Percentiles rank a stretch among this genome's conserved stretches.
Evolutionary conservation across 208 protist genomes (phyloP).

Genomic region (Angomonas deanei): DNA sequence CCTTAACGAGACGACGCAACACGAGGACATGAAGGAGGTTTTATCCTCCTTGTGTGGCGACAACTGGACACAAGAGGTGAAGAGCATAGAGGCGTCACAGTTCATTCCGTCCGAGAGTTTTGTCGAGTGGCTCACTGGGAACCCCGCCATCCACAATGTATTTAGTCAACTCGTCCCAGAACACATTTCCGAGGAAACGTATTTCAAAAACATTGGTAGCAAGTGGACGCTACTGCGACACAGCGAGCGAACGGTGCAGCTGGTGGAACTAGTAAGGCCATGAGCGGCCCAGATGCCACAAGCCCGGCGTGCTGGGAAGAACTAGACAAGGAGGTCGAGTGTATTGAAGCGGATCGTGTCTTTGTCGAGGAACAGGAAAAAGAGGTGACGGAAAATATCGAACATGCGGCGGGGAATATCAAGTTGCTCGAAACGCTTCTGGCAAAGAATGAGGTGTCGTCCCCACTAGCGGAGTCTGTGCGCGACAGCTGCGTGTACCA

Average conservation of each 20-base stretch:
- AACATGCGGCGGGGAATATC: slow-evolving; percentile 42
- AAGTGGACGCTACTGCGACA: neutral
- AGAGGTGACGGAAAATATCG: slow-evolving; percentile 22
- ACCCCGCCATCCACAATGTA: neutral
- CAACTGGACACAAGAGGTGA: no score
- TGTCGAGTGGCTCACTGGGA: slow-evolving; percentile 1
- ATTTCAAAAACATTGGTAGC: neutral
- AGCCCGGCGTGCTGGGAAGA: neutral
- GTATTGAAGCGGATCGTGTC: neutral
- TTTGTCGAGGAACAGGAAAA: neutral
- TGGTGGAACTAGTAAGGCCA: neutral
- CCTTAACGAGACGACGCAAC: neutral
- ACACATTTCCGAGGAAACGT: slow-evolving; percentile 1
- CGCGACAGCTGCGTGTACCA: slow-evolving; percentile 70
- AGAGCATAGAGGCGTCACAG: no score
- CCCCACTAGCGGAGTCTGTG: slow-evolving; percentile 47
- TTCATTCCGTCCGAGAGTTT: neutral
- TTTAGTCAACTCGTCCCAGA: slow-evolving; percentile 1
- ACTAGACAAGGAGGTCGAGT: neutral
- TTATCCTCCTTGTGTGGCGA: neutral
- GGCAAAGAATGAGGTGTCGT: slow-evolving; percentile 31
- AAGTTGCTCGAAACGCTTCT: slow-evolving; percentile 50
- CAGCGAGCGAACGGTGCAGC: neutral
- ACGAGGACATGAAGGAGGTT: neutral
- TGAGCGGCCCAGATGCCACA: neutral